Base-by-base conservation (phyloP, 164 flowering plant species). In the Sedum album region DNA sequence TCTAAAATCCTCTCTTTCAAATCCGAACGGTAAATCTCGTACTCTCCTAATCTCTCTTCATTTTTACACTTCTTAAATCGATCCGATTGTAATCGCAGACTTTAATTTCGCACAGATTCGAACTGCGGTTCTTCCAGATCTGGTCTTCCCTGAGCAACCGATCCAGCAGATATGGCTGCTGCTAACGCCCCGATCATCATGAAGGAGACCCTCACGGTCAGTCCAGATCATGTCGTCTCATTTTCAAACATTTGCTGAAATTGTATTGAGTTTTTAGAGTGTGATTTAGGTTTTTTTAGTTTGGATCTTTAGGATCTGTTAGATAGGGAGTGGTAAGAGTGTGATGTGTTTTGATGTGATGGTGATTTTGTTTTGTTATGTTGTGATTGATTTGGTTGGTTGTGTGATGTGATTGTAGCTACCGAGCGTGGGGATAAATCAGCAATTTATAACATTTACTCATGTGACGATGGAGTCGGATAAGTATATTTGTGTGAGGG, bases 381-480 rank as follows among this genome's bases (percentile, higher is more conserved):
- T 28, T 57, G 2, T 55, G 14, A 8, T 10, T 55, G 13, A 8
- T 8, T 57, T 57, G 31, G n/a, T n/a, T n/a, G n/a, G n/a, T n/a
- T 57, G 13, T 11, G 6, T 57, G 33, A 55, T 55, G 60, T 55
- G 31, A 25, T 57, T 57, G 84, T 90, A 95, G 99, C 72, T 95
- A 55, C 80, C 96, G 17, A 85, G 89, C 77, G 65, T 92, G 73
- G 99, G 99, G 72, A 90, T 95, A 60, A 90, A 82, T 83, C 93
- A 85, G 1, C 98, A 95, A 72, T 90, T 90, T 63, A 92, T 95
- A 66, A 95, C 98, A 2, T 95, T 95, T 61, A 95, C 97, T 0
- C 90, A 95, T 78, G 99, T 95, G 1, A 95, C 99, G 0, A 95
- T 95, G 99, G 99, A 95, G 70, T 95, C 98, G 0, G 99, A 92